Evolutionary conservation across 768 basidiomycete genomes (phyloP).

Genomic region (Mrakia gelida): DNA sequence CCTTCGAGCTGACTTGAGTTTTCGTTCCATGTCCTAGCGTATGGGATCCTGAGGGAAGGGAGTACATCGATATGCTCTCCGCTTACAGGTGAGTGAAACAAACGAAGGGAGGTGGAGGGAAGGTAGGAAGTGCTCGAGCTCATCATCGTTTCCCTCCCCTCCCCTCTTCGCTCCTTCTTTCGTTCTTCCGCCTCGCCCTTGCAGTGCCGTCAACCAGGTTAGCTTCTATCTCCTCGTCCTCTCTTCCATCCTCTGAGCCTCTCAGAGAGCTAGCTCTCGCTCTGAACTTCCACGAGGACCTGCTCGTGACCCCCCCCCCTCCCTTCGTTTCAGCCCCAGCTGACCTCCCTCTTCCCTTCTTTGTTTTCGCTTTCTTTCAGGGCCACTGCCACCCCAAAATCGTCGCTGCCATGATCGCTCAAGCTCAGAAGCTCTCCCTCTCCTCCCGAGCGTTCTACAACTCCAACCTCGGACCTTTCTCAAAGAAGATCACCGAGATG

Average conservation of each 20-base stretch:
- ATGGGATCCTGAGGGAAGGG: conserved; percentile 91
- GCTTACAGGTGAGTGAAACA: conserved; percentile 77
- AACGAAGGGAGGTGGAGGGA: background rate
- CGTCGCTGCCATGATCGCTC: conserved; percentile 70
- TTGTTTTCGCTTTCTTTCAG: conserved; percentile 46
- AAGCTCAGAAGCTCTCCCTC: conserved; percentile 84
- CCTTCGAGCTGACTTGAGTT: conserved; percentile 32
- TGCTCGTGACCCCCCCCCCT: background rate
- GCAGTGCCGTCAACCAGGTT: conserved; percentile 32
- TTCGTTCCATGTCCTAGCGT: conserved; percentile 51
- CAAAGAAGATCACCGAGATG: conserved; percentile 71
- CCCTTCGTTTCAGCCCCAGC: background rate
- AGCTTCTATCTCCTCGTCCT: background rate
- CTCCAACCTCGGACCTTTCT: conserved; percentile 82
- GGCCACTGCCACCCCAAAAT: conserved; percentile 92
- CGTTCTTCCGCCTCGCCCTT: too few species aligned
- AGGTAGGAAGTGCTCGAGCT: background rate
- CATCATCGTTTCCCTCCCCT: background rate
- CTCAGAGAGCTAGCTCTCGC: background rate
- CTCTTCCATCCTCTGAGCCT: background rate
- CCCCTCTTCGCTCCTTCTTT: background rate
- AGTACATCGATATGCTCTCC: conserved; percentile 96
- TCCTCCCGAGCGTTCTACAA: conserved; percentile 97
- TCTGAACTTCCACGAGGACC: background rate
- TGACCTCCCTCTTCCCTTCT: background rate